These are phyloP conservation scores for Coccomyxa sp. DNA, from an alignment of 139 green algal genomes.

Conservation along the genomic window DNA sequence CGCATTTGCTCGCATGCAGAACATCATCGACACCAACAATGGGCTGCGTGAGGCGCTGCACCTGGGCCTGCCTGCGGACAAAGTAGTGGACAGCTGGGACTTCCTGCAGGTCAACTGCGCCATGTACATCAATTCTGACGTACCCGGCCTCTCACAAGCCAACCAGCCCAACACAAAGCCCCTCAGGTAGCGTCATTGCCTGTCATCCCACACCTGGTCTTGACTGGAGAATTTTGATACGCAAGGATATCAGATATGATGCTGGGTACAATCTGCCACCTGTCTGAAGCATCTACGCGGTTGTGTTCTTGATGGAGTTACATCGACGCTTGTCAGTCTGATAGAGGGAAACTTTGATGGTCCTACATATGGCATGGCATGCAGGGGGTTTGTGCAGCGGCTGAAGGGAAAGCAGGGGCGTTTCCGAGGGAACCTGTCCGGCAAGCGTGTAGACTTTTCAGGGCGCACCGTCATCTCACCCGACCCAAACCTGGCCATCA, in stretches of 20 bases:
- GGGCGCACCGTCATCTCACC: constrained; percentile 96
- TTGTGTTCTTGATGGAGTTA: not conserved
- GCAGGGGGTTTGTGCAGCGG: constrained; percentile 93
- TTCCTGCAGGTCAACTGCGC: constrained; percentile 85
- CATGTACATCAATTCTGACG: constrained; percentile 92
- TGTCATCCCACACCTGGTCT: not conserved
- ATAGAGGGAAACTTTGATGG: too few species aligned
- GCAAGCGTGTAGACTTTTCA: constrained; percentile 97
- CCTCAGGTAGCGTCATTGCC: constrained; percentile 36
- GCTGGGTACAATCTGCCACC: not conserved
- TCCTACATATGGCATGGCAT: not conserved
- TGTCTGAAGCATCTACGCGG: not conserved
- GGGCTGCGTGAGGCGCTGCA: constrained; percentile 70
- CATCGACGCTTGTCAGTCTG: not conserved
- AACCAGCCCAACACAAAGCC: constrained; percentile 74
- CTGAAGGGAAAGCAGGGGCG: constrained; percentile 98
- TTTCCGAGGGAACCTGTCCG: constrained; percentile 94
- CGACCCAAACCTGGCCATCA: constrained; percentile 93
- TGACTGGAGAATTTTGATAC: not conserved
- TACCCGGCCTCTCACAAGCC: constrained; percentile 74
- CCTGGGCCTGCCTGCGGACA: constrained; percentile 65
- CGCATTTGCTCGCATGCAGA: constrained; percentile 28
- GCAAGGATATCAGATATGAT: not conserved
- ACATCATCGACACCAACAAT: constrained; percentile 89
- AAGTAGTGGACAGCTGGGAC: constrained; percentile 93